Evolutionary conservation across 2,329 filamentous ascomycete genomes (phyloP).

Genomic region (Aspergillus sp.): DNA sequence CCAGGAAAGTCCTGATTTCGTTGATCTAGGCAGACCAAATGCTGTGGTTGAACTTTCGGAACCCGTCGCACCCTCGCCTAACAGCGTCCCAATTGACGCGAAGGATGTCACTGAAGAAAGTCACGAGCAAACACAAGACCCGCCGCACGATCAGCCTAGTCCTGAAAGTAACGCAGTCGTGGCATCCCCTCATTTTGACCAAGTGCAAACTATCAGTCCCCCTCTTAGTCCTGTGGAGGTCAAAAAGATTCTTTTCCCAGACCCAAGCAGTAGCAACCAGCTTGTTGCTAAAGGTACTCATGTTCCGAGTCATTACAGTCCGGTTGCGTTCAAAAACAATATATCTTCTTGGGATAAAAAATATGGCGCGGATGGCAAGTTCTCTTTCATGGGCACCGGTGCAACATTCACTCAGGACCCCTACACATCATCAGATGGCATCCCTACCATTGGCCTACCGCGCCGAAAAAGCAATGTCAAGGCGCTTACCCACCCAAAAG

Average conservation of each 20-base stretch:
- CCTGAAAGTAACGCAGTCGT: background rate
- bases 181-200: constrained; percentile 17
- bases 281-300: constrained; percentile 11
- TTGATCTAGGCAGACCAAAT: constrained; percentile 13
- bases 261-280: constrained; percentile 9
- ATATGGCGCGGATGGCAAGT: constrained; percentile 52
- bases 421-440: constrained; percentile 20
- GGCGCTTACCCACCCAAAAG: background rate
- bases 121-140: background rate
- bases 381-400: constrained; percentile 33
- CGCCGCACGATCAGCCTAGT: constrained; percentile 6
- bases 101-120: background rate
- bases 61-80: constrained; percentile 6
- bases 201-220: constrained; percentile 36
- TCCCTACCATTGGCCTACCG: constrained; percentile 42
- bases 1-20: constrained; percentile 16
- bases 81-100: constrained; percentile 1
- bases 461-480: constrained; percentile 18
- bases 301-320: constrained; percentile 50
- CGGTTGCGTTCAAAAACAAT: constrained; percentile 52
- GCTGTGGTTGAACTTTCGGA: constrained; percentile 9
- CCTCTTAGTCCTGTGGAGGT: constrained; percentile 42
- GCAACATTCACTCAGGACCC: constrained; percentile 7
- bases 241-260: constrained; percentile 47
- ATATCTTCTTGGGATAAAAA: constrained; percentile 53